These are phyloP conservation scores for Scheffersomyces segobiensis DNA, from an alignment of 1,139 yeast genomes.

Conservation along the genomic window DNA sequence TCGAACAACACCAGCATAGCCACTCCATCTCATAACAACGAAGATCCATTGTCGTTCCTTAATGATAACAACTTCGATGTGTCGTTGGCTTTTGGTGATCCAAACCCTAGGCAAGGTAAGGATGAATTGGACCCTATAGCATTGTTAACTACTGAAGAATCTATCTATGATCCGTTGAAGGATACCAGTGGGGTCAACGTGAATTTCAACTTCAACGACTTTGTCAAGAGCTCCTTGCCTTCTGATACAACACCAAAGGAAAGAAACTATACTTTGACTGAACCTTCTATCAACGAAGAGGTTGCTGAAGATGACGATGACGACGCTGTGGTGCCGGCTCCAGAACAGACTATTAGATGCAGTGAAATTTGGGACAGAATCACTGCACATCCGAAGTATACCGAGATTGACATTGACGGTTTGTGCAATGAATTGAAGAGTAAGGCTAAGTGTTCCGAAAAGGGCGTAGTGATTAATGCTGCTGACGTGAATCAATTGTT, in stretches of 20 bases:
- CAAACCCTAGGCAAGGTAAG: constrained; percentile 7
- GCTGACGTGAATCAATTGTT: constrained; percentile 72
- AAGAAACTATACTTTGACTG: neutral
- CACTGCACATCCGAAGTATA: constrained; percentile 88
- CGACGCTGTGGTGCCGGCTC: constrained; percentile 54
- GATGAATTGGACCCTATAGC: constrained; percentile 34
- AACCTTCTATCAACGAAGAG: neutral
- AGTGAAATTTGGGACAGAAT: constrained; percentile 96
- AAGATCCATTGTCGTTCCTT: constrained; percentile 47
- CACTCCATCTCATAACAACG: constrained; percentile 3
- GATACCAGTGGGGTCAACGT: constrained; percentile 20
- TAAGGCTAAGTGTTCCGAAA: constrained; percentile 95
- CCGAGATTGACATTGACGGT: constrained; percentile 91
- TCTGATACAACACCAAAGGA: neutral
- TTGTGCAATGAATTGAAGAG: constrained; percentile 82
- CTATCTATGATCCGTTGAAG: constrained; percentile 63
- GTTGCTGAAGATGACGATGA: constrained; percentile 15
- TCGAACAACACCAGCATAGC: neutral
- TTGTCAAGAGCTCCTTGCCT: constrained; percentile 25
- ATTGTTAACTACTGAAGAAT: constrained; percentile 58
- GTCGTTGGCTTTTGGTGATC: constrained; percentile 43
- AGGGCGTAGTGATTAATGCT: constrained; percentile 83
- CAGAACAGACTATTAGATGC: constrained; percentile 62
- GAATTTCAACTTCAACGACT: constrained; percentile 40
- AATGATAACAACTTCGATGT: constrained; percentile 53